Base-by-base conservation (phyloP, 2,329 filamentous ascomycete species). In the Penicillium olsonii region DNA sequence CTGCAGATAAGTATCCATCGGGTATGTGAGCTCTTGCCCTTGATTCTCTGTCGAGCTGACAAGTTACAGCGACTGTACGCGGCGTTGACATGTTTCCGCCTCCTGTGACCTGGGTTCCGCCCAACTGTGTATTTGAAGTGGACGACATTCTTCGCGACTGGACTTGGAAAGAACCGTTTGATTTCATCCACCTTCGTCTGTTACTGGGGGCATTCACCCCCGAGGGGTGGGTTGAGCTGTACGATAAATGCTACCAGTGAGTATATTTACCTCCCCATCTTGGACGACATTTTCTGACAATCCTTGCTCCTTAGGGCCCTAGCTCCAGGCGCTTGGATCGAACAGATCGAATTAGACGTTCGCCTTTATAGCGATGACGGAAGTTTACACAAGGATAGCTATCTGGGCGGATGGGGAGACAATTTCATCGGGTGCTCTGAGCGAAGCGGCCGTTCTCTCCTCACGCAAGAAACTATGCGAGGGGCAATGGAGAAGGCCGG, bases 41-140 rank as follows among this genome's bases (percentile, higher is more conserved):
- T 20, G 26, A 20, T 11, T 5, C 5, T 11, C 14, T 29, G 4
- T 4, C 4, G 10, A 3, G 18, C 50, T 55, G 40, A 55, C 37
- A 12, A 7, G 2, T 24, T 1, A 2, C 7, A 56, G 54, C 52
- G 22, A 46, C 41, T 18, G 49, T 57, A 20, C 54, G 54, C 6
- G 54, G 54, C 7, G 57, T 65, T 15, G 62, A 65, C 39, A 52
- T 65, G 4, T 64, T 61, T 14, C 55, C 53, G 1, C 55, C 55
- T 12, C 55, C 55, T 0, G 47, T 52, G 14, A 41, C 45, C 6
- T 65, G 59, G 59, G 55, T 55, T 41, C 59, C 62, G 15, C 61
- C 63, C 9, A 65, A 65, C 42, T 62, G 55, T 33, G 12, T 55
- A 18, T 57, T 65, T 34, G 61, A 63, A 39, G 56, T 65, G 14